A percentile compares a stretch with the other conserved stretches of the same genome.
Evolutionary conservation across 208 protist genomes (phyloP).

Genomic region (Leishmania lainsoni): DNA sequence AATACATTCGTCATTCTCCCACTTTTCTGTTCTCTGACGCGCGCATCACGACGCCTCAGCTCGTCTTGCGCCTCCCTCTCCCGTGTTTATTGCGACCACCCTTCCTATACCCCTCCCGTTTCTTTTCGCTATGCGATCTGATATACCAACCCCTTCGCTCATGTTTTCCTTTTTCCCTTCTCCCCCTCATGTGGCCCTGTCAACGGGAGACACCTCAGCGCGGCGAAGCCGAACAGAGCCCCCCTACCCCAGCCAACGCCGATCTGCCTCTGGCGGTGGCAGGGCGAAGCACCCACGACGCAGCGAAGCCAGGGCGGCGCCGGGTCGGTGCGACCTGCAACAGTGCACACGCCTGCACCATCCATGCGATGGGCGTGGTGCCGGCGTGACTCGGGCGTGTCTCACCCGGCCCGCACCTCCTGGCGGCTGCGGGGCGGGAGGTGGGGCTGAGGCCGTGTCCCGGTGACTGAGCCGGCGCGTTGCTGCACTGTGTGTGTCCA

Average conservation of each 20-base stretch:
- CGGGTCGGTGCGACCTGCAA: not conserved
- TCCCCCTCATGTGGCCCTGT: not conserved
- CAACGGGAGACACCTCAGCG: not conserved
- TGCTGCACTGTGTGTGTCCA: not conserved
- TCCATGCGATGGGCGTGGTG: not conserved
- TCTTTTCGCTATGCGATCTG: not conserved
- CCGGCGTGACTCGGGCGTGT: not conserved
- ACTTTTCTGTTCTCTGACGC: not conserved
- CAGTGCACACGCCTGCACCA: not conserved
- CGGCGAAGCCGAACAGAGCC: not conserved
- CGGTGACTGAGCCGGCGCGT: not conserved
- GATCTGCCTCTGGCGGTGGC: not conserved
- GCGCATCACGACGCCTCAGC: not conserved
- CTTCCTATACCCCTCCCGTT: not conserved
- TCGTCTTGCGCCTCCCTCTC: not conserved
- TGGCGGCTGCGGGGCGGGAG: not conserved
- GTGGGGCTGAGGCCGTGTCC: not conserved
- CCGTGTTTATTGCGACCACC: not conserved
- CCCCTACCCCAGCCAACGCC: not conserved
- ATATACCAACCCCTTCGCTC: not conserved
- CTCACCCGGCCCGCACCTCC: not conserved
- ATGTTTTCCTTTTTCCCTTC: too few relatives aligned
- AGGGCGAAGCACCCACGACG: not conserved
- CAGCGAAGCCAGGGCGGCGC: not conserved
- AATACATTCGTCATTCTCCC: not conserved